Evolutionary conservation across 164 flowering plant genomes (phyloP).

Genomic region (Vitis rotundifolia): DNA sequence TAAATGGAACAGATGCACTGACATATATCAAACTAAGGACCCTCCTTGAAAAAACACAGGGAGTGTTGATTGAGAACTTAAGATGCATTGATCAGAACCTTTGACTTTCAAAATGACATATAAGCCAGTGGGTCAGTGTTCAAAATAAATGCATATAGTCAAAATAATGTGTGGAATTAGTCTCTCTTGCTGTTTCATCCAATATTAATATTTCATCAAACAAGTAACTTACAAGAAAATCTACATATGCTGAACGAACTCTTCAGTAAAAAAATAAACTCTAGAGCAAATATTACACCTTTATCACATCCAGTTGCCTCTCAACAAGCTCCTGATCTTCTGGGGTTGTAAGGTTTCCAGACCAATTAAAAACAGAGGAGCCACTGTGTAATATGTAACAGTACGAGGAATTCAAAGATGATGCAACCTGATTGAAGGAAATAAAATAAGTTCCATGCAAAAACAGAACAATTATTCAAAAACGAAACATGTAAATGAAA

Average conservation of each 20-base stretch:
- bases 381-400: slow-evolving; percentile 86
- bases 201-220: not conserved
- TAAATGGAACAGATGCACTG: too few species aligned
- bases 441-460: slow-evolving; percentile 2
- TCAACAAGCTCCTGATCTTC: slow-evolving; percentile 94
- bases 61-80: not conserved
- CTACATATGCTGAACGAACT: not conserved
- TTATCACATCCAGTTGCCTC: slow-evolving; percentile 88
- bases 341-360: slow-evolving; percentile 77
- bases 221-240: not conserved
- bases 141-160: not conserved
- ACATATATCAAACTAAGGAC: too few species aligned
- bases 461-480: not conserved
- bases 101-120: too few species aligned
- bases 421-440: slow-evolving; percentile 64
- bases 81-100: not conserved
- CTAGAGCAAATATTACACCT: slow-evolving; percentile 47
- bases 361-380: slow-evolving; percentile 82
- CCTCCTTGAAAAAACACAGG: not conserved
- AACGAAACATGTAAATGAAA: not conserved
- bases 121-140: not conserved
- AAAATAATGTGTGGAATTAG: not conserved
- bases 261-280: not conserved
- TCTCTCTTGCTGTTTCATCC: not conserved
- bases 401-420: slow-evolving; percentile 91